Percentiles rank a stretch among this genome's conserved stretches.
Evolutionary conservation across 129 eudicot species (phyloP).

Genomic region (Flaveria ramosissima): DNA sequence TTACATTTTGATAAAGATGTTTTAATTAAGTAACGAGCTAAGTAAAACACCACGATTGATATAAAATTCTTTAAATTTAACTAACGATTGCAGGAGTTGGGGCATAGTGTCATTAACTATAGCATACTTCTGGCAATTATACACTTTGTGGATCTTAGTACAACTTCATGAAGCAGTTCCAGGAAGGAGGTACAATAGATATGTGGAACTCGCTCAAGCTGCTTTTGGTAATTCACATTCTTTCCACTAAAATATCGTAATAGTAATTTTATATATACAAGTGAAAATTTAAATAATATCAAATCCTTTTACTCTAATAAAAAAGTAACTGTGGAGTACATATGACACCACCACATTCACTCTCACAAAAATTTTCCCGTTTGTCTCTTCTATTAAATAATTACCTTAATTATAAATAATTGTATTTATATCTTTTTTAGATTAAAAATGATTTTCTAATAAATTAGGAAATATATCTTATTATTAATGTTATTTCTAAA

Average conservation of each 20-base stretch:
- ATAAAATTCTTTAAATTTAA: background rate
- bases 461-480: no score
- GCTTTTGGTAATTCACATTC: conserved; percentile 56
- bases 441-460: no score
- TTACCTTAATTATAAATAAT: no score
- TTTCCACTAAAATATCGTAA: background rate
- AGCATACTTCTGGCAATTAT: conserved; percentile 77
- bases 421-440: no score
- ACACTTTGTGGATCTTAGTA: conserved; percentile 78
- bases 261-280: background rate
- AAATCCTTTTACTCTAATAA: no score
- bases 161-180: conserved; percentile 84
- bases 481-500: no score
- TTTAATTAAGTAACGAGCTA: background rate
- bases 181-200: conserved; percentile 76
- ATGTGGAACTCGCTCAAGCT: conserved; percentile 73
- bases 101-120: conserved; percentile 57
- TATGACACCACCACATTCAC: no score
- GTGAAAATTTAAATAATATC: no score
- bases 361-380: no score
- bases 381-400: no score
- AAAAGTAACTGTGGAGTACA: no score
- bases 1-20: background rate
- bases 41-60: background rate
- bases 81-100: conserved; percentile 51